Percentiles rank a stretch among this genome's conserved stretches.
Evolutionary conservation across 768 basidiomycete species (phyloP).

Genomic region (Albatrellus ellisii): DNA sequence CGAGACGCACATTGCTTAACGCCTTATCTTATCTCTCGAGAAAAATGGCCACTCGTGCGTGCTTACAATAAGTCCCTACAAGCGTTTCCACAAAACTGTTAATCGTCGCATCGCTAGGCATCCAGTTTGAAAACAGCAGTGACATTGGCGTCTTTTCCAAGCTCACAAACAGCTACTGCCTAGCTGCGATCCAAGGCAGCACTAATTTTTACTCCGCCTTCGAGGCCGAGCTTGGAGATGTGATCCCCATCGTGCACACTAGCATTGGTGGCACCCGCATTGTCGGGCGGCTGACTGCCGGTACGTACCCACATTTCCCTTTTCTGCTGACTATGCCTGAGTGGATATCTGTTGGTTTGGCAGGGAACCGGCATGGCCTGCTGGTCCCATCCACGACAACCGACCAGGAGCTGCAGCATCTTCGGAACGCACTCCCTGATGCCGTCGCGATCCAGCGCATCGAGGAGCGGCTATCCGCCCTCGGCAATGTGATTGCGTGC

Average conservation of each 20-base stretch:
- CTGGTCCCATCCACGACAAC: conserved; percentile 93
- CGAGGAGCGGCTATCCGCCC: conserved; percentile 92
- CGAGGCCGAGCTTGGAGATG: conserved; percentile 86
- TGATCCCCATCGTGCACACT: conserved; percentile 93
- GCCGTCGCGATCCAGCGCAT: conserved; percentile 90
- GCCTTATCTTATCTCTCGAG: conserved; percentile 4
- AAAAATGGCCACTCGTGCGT: conserved; percentile 56
- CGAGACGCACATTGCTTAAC: not conserved
- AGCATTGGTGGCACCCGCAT: conserved; percentile 92
- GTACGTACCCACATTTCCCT: conserved; percentile 25
- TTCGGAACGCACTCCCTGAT: conserved; percentile 91
- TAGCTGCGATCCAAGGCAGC: conserved; percentile 85
- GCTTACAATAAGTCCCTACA: not conserved
- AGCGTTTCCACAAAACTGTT: not conserved
- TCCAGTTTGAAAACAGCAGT: conserved; percentile 89
- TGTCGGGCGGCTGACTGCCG: conserved; percentile 85
- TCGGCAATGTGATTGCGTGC: conserved; percentile 97
- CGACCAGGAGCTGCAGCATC: conserved; percentile 96
- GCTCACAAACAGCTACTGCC: conserved; percentile 96
- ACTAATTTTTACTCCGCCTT: conserved; percentile 98
- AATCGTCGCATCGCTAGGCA: conserved; percentile 32
- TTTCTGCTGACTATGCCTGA: not conserved
- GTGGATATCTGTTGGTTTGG: too few relatives aligned
- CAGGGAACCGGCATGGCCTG: conserved; percentile 93
- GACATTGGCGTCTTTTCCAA: conserved; percentile 97